Evolutionary conservation across 257 asterid genomes (phyloP).

Genomic region (Galeopsis tetrahit): DNA sequence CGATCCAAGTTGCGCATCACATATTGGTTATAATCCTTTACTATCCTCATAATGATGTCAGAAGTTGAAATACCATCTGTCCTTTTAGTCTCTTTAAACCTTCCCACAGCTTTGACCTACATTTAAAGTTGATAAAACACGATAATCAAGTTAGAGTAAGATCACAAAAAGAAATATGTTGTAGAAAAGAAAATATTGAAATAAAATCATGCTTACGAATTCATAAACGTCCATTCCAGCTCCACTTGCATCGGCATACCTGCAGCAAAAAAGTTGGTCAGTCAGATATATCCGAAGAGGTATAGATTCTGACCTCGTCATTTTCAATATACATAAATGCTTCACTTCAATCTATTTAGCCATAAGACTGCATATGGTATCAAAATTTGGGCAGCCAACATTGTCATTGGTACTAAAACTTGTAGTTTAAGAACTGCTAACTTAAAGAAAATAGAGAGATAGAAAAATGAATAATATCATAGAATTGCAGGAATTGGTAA

Average conservation of each 20-base stretch:
- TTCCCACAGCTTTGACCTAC: slow-evolving; percentile 75
- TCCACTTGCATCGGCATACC: slow-evolving; percentile 79
- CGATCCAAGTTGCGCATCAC: slow-evolving; percentile 86
- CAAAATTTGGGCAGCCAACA: not conserved
- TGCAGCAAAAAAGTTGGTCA: slow-evolving; percentile 34
- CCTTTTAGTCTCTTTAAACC: slow-evolving; percentile 72
- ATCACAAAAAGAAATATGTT: not conserved
- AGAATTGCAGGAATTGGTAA: not conserved
- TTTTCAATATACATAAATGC: not conserved
- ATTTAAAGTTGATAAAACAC: slow-evolving; percentile 22
- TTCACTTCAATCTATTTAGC: not conserved
- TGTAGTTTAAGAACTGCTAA: not conserved
- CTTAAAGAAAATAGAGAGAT: not conserved
- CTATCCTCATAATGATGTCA: slow-evolving; percentile 77
- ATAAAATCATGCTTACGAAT: slow-evolving; percentile 57
- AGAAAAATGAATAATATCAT: not conserved
- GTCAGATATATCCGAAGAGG: not conserved
- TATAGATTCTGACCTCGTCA: slow-evolving; percentile 9
- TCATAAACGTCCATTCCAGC: slow-evolving; percentile 76
- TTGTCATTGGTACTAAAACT: not conserved
- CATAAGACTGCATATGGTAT: not conserved
- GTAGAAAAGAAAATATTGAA: not conserved
- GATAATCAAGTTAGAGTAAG: slow-evolving; percentile 18
- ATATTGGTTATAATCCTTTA: slow-evolving; percentile 77
- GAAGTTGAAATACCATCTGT: slow-evolving; percentile 82